Conservation (phyloP, 148 eudicot genomes). For the Pouteria glomerata region DNA sequence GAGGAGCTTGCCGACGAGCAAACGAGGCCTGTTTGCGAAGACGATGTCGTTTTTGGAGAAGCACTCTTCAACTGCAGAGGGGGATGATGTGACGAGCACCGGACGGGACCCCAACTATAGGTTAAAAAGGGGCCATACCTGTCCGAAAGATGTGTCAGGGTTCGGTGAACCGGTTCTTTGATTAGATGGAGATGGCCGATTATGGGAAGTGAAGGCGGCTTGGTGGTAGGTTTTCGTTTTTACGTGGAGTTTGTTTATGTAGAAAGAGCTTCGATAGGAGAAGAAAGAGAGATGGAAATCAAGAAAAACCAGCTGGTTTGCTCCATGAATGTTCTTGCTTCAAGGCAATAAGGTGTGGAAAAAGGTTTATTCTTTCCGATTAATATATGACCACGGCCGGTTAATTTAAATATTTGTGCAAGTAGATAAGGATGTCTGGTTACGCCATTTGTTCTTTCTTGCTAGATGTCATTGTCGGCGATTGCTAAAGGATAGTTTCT, state of each 20-base stretch:
- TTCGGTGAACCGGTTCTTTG: not conserved
- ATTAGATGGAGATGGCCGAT: constrained; percentile 18
- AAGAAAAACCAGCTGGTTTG: not conserved
- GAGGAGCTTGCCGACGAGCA: not conserved
- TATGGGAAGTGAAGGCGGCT: constrained; percentile 6
- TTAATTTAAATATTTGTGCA: too few species aligned
- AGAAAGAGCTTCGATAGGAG: not conserved
- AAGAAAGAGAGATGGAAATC: not conserved
- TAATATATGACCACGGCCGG: too few species aligned
- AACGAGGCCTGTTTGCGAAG: constrained; percentile 8
- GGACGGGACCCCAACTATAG: constrained; percentile 7
- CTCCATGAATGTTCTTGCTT: constrained; percentile 1
- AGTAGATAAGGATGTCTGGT: too few species aligned
- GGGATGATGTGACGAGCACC: constrained; percentile 7
- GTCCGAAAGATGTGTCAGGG: not conserved
- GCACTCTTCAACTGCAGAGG: constrained; percentile 6
- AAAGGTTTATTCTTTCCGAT: too few species aligned
- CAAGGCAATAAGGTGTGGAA: too few species aligned
- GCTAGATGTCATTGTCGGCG: too few species aligned
- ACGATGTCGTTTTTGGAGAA: constrained; percentile 8
- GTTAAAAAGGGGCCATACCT: not conserved
- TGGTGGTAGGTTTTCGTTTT: constrained; percentile 5
- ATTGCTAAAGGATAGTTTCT: too few species aligned
- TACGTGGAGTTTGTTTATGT: not conserved
- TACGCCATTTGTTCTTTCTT: too few species aligned